These are phyloP conservation scores for Paecilomyces sp. DNA, from an alignment of 2,329 filamentous ascomycete genomes.

Conservation along the genomic window DNA sequence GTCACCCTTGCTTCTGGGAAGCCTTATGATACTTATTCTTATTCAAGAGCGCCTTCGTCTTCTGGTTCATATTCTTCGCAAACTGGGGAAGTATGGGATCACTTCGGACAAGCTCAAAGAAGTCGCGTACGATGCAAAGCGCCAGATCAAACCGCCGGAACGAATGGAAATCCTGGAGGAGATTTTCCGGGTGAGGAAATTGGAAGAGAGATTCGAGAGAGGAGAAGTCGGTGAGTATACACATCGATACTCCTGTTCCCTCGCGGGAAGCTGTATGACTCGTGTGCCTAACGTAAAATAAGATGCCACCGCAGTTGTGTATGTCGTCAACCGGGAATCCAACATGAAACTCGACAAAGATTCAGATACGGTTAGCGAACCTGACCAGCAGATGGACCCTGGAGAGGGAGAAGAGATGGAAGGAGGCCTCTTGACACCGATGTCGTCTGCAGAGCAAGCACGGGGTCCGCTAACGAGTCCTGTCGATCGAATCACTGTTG, in stretches of 20 bases:
- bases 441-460: conserved; percentile 17
- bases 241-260: background rate
- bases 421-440: conserved; percentile 18
- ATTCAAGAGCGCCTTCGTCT: conserved; percentile 28
- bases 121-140: conserved; percentile 31
- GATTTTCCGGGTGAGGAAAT: conserved; percentile 31
- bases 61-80: conserved; percentile 34
- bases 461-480: conserved; percentile 16
- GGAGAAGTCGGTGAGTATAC: conserved; percentile 33
- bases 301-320: conserved; percentile 30
- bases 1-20: conserved; percentile 8
- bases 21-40: background rate
- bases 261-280: background rate
- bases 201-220: conserved; percentile 34
- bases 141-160: conserved; percentile 28
- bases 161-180: conserved; percentile 33
- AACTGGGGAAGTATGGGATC: conserved; percentile 26
- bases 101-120: conserved; percentile 33
- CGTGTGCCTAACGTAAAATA: background rate
- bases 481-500: conserved; percentile 14
- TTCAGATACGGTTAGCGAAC: conserved; percentile 19
- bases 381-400: conserved; percentile 11
- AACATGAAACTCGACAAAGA: conserved; percentile 25
- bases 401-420: conserved; percentile 21
- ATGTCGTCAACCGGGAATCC: conserved; percentile 29